Evolutionary conservation across 345 rosid genomes (phyloP), one percentile per base, ranked within the genome.

Genomic region (Eucalyptus sideroxylon): DNA sequence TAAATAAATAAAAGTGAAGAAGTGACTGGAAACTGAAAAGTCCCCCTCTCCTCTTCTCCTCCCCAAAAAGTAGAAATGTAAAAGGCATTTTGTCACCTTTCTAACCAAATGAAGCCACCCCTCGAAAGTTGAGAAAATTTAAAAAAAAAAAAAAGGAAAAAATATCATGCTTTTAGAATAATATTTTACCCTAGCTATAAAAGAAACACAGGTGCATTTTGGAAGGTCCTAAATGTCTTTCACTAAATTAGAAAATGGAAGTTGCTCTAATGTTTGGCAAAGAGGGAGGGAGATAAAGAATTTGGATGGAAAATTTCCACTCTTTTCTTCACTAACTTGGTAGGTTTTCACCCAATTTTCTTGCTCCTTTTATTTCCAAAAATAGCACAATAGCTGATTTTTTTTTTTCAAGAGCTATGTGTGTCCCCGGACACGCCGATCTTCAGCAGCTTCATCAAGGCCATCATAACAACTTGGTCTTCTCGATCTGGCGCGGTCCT

Each of bases 91-190:
- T 53, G 77, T 27, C 17, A 44, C 88, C 44, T 42, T 11, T 87
- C 69, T 44, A 27, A 12, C 53, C 40, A 40, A 60, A 60, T 42
- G 88, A 87, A 87, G 88, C 17, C 40, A 87, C 27, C 49, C 88
- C 59, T 12, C 2, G 12, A 44, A 26, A 37, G 45, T 50, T 50
- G 47, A 26, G 11, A 27, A 49, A 47, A 1, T n/a, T n/a, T n/a
- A 44, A 15, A 49, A 12, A 4, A 14, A 4, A 13, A 0, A 5
- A 8, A 26, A 86, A 2, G 8, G 1, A 12, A 47, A 83, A 47
- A 85, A 85, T 47, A 47, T 19, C 53, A 16, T 50, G 53, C 55
- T 49, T 65, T 65, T 1, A 65, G 37, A 65, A 65, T n/a, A n/a
- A n/a, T 65, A 1, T n/a, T n/a, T 62, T 62, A 62, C 72, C 34